Conservation (phyloP, 768 basidiomycete genomes). For the Asterophora parasitica region DNA sequence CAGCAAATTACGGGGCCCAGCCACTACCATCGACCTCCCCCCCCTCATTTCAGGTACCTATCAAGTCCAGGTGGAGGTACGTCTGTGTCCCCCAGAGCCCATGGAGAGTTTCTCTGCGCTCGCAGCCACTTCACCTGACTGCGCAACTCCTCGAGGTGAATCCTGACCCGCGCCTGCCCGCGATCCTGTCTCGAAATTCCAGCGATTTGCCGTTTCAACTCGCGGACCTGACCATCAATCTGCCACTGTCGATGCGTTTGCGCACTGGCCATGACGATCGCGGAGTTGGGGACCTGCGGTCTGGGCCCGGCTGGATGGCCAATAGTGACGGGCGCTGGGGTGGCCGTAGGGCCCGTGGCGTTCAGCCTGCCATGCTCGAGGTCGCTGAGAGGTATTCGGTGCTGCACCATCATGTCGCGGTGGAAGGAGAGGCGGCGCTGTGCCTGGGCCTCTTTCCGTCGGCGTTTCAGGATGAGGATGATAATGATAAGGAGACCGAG, state of each 20-base stretch:
- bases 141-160: slow-evolving; percentile 9
- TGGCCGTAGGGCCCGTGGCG: slow-evolving; percentile 11
- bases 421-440: slow-evolving; percentile 11
- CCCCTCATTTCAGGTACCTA: too few relatives aligned
- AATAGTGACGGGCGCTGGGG: too few relatives aligned
- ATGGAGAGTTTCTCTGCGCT: slow-evolving; percentile 6
- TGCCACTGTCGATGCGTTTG: slow-evolving; percentile 11
- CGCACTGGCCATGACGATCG: not conserved
- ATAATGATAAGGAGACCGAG: slow-evolving; percentile 4
- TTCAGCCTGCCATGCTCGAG: too few relatives aligned
- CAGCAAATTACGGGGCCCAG: too few relatives aligned
- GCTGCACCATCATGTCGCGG: slow-evolving; percentile 11
- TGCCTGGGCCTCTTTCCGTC: not conserved
- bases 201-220: slow-evolving; percentile 12
- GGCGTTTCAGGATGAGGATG: slow-evolving; percentile 6
- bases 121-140: slow-evolving; percentile 14
- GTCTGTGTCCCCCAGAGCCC: slow-evolving; percentile 12
- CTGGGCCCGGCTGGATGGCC: slow-evolving; percentile 1
- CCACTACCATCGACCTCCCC: too few relatives aligned
- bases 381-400: too few relatives aligned
- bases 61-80: slow-evolving; percentile 4
- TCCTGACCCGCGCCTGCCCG: slow-evolving; percentile 1
- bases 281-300: not conserved
- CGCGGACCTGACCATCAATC: slow-evolving; percentile 6
- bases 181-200: slow-evolving; percentile 8